Evolutionary conservation across 768 basidiomycete genomes (phyloP).

Genomic region (Gymnopilus junonius): DNA sequence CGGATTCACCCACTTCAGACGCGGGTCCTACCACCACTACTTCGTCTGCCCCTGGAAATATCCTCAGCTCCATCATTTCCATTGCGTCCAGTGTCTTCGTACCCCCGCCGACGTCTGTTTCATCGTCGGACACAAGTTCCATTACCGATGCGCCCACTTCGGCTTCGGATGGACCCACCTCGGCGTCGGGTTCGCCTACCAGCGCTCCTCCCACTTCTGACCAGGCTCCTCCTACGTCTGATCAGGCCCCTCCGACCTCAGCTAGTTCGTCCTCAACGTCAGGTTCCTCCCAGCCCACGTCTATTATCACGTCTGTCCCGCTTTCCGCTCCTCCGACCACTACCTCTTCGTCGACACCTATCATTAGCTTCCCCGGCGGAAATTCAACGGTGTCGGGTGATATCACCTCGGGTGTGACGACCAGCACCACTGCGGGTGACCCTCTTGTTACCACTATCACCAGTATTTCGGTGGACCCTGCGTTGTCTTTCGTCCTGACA

Average conservation of each 20-base stretch:
- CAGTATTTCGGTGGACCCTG: constrained; percentile 42
- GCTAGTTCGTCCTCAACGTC: background rate
- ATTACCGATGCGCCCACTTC: too few species aligned
- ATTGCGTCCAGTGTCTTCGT: background rate
- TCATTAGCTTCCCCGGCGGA: constrained; percentile 23
- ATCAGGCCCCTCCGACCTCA: background rate
- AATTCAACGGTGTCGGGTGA: constrained; percentile 11
- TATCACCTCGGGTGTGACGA: background rate
- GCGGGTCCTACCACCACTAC: background rate
- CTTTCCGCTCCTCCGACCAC: background rate
- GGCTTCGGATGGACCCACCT: too few species aligned
- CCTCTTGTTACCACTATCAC: constrained; percentile 13
- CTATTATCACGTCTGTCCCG: background rate
- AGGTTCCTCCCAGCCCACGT: background rate
- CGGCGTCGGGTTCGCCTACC: background rate
- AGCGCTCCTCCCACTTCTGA: background rate
- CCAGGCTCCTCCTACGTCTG: background rate
- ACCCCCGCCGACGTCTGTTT: background rate
- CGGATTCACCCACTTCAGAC: background rate
- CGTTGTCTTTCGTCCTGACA: constrained; percentile 48
- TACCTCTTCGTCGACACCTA: constrained; percentile 6
- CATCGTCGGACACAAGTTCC: too few species aligned
- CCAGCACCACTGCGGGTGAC: background rate
- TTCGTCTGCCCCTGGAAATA: background rate
- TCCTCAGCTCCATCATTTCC: background rate